phyloP scores from a whole-genome alignment of 768 basidiomycete genomes.

The Kwoniella pini region DNA sequence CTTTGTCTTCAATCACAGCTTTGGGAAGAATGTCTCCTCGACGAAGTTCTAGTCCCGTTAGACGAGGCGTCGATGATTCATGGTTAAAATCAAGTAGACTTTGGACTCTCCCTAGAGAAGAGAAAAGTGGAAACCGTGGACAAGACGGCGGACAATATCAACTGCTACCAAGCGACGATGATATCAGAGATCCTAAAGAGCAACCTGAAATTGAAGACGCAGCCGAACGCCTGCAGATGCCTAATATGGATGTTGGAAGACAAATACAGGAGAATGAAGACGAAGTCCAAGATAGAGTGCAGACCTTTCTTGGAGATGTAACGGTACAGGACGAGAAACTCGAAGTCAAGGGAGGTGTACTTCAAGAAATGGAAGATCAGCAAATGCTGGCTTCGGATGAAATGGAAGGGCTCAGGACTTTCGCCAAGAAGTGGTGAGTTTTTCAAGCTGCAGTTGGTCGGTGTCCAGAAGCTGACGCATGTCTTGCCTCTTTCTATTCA shows the following conservation, averaged over 20 bases:
- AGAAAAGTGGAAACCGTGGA: background rate
- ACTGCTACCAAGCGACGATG: constrained; percentile 5
- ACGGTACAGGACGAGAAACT: background rate
- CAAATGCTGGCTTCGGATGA: background rate
- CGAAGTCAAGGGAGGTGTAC: background rate
- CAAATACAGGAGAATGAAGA: background rate
- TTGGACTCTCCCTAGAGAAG: constrained; percentile 2
- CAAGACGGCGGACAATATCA: constrained; percentile 6
- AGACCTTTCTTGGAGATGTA: constrained; percentile 8
- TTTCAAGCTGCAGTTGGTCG: background rate
- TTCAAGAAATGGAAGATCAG: background rate
- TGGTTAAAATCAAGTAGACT: constrained; percentile 17
- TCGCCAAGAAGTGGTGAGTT: constrained; percentile 18
- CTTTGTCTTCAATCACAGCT: background rate
- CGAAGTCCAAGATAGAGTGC: constrained; percentile 1
- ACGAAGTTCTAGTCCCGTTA: constrained; percentile 11
- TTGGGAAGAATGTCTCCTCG: constrained; percentile 1
- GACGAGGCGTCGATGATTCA: constrained; percentile 13
- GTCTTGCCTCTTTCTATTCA: too few relatives aligned
- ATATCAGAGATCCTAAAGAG: background rate
- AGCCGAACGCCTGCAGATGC: background rate
- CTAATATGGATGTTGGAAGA: background rate
- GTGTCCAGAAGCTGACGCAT: too few relatives aligned
- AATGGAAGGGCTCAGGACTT: background rate
- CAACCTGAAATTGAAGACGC: background rate